Evolutionary conservation across 441 rosid species (phyloP), one percentile per base, ranked within the genome.

Genomic region (Euphorbia schlechtendalii): DNA sequence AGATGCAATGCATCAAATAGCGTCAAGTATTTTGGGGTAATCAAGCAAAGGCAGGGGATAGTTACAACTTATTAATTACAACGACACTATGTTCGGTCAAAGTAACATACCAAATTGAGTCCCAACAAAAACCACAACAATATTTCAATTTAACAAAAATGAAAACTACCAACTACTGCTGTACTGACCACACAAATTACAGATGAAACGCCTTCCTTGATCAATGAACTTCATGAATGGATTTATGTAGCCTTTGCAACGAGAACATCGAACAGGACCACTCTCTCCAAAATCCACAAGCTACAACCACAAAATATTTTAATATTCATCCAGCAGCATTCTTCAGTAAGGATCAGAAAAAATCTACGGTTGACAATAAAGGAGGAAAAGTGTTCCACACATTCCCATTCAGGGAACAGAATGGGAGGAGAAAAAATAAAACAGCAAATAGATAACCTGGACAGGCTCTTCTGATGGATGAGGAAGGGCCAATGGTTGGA

Each of bases 241-340:
- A 74, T 88, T 88, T 59, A 88, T 79, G 66, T 88, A 88, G 64
- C 88, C 96, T 78, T 86, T 88, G 81, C 96, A 88, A 67, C 96
- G 96, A 70, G 96, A 84, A 71, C 96, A 88, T 60, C 96, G 84
- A 56, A 88, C 84, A 21, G 96, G 96, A 69, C 96, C 96, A 67
- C 78, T 71, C 70, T 92, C 96, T 59, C 96, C 98, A 71, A 89
- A 89, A 80, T 92, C 96, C 71, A 89, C 92, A 64, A 87, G 79
- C 98, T 88, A 73, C 63, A 66, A 49, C 22, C 69, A 71, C 54
- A 77, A 54, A 58, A 63, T 9, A 4, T 14, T 5, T 18, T 22
- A 30, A 28, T 18, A 3, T 30, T 34, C 59, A 30, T 17, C 22
- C 17, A 27, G 17, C n/a, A 56, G 34, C 30, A 14, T 65, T 24